These are phyloP conservation scores for Leccinum subfulvum DNA, from an alignment of 1,284 basidiomycete species.

Conservation along the genomic window DNA sequence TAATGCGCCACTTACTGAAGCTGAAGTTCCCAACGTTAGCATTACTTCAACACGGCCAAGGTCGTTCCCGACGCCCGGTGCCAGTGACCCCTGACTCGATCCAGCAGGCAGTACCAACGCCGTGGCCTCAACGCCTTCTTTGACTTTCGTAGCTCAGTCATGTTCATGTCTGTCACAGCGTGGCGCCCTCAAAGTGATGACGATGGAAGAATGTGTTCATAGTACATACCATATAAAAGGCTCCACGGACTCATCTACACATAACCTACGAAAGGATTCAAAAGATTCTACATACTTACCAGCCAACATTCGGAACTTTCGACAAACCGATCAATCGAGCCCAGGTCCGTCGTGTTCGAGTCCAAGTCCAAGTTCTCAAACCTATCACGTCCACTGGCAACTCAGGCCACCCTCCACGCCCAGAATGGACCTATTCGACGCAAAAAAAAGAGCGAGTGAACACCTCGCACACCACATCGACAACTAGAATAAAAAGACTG, in stretches of 20 bases:
- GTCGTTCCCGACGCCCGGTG: too few relatives aligned
- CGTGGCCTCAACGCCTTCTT: neutral
- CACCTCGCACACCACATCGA: neutral
- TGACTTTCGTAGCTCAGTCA: too few relatives aligned
- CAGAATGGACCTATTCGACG: constrained; percentile 40
- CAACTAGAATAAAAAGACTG: neutral
- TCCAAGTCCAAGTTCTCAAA: neutral
- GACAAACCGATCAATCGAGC: neutral
- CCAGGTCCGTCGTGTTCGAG: too few relatives aligned
- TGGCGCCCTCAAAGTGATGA: too few relatives aligned
- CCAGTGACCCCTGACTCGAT: too few relatives aligned
- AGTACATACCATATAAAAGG: too few relatives aligned
- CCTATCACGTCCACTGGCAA: neutral
- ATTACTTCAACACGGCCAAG: too few relatives aligned
- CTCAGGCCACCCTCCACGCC: constrained; percentile 50
- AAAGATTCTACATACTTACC: neutral
- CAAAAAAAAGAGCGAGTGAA: neutral
- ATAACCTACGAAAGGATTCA: neutral
- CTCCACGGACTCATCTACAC: neutral
- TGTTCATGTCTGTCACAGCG: too few relatives aligned
- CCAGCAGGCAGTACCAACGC: too few relatives aligned
- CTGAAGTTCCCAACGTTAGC: too few relatives aligned
- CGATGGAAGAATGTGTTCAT: too few relatives aligned
- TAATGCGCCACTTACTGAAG: too few relatives aligned
- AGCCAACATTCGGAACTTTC: neutral